Evolutionary conservation across 2,329 filamentous ascomycete genomes (phyloP).

Genomic region (Metarhizium robertsii): DNA sequence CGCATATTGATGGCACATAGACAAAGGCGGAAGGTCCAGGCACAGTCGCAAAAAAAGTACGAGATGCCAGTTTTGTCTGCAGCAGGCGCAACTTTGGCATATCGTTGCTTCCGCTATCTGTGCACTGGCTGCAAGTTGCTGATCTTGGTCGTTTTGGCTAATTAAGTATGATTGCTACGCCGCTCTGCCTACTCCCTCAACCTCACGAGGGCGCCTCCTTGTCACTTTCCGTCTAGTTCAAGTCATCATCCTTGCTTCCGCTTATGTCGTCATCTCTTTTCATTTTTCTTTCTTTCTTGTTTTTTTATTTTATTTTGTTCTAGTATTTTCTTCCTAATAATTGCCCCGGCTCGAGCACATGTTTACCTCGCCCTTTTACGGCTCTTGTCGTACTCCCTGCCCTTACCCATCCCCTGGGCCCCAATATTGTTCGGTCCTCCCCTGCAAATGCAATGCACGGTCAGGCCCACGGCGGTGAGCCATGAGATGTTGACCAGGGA

Average conservation of each 20-base stretch:
- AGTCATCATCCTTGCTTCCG: not conserved
- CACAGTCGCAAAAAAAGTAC: not conserved
- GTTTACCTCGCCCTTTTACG: not conserved
- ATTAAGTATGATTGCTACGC: not conserved
- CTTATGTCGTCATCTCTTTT: not conserved
- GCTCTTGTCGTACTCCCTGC: not conserved
- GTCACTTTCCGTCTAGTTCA: not conserved
- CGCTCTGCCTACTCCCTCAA: too few relatives aligned
- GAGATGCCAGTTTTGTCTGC: not conserved
- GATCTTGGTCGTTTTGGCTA: not conserved
- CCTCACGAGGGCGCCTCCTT: not conserved
- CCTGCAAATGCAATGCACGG: constrained; percentile 1
- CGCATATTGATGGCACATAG: not conserved
- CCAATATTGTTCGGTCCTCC: not conserved
- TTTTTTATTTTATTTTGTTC: not conserved
- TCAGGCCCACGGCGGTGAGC: not conserved
- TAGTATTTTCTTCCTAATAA: not conserved
- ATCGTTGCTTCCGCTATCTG: not conserved
- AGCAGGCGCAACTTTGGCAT: not conserved
- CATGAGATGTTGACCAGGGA: not conserved
- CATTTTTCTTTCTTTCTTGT: too few relatives aligned
- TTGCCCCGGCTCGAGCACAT: not conserved
- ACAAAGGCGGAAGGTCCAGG: not conserved
- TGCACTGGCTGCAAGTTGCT: not conserved
- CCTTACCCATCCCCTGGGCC: not conserved